These are phyloP conservation scores for Curvularia hawaiiensis DNA, from an alignment of 2,329 filamentous ascomycete genomes.

Conservation along the genomic window DNA sequence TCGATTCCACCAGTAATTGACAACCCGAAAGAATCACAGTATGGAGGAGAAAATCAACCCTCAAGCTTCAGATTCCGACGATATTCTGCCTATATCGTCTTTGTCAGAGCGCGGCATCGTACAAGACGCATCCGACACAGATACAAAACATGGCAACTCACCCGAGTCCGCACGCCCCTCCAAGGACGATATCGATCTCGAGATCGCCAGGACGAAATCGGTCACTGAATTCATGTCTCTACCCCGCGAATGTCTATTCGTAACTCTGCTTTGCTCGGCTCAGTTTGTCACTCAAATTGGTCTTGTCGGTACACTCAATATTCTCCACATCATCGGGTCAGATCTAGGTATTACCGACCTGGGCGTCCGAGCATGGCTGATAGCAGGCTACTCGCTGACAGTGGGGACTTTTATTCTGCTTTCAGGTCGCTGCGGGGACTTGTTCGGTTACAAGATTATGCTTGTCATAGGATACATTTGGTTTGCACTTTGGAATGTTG, in stretches of 20 bases:
- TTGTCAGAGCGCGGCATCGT: not conserved
- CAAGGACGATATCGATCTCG: conserved; percentile 12
- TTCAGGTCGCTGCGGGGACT: conserved; percentile 56
- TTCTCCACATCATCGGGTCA: conserved; percentile 51
- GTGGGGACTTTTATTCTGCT: conserved; percentile 58
- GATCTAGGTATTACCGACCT: conserved; percentile 48
- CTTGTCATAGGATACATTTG: conserved; percentile 57
- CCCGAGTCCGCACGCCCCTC: not conserved
- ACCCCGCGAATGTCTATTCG: conserved; percentile 33
- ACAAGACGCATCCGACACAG: not conserved
- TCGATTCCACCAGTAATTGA: not conserved
- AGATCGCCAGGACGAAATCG: conserved; percentile 27
- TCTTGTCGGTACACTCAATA: conserved; percentile 45
- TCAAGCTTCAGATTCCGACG: not conserved
- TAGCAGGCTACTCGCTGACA: conserved; percentile 56
- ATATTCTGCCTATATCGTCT: not conserved
- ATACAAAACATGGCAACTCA: not conserved
- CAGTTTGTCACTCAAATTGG: conserved; percentile 50
- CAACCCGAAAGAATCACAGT: not conserved
- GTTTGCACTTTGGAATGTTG: conserved; percentile 56
- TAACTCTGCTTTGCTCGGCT: conserved; percentile 34
- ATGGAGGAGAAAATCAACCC: not conserved
- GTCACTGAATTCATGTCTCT: conserved; percentile 30
- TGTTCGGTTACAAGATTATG: conserved; percentile 57
- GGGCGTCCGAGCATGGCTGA: conserved; percentile 55